Percentiles rank a stretch among this genome's conserved stretches.
These are phyloP conservation scores for Macrocybe sp. DNA, from an alignment of 1,284 basidiomycete genomes.

Conservation along the genomic window DNA sequence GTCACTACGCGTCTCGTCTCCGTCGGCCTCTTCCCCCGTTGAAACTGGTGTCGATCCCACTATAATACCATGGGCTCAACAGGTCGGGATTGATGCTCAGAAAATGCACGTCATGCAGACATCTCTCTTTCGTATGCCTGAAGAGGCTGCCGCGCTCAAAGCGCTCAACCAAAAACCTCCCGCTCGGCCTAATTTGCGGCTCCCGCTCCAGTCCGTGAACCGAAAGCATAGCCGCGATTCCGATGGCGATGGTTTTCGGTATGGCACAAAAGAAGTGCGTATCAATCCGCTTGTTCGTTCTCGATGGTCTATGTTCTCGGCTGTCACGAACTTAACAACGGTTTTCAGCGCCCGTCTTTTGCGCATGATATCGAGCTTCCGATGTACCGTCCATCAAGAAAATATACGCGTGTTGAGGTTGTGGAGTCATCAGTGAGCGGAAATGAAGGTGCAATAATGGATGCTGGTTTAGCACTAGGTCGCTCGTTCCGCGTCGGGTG, in stretches of 20 bases:
- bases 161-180: slow-evolving; percentile 35
- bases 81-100: slow-evolving; percentile 71
- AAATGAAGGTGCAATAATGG: slow-evolving; percentile 64
- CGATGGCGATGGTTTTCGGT: slow-evolving; percentile 59
- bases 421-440: slow-evolving; percentile 59
- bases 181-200: slow-evolving; percentile 24
- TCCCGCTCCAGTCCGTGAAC: slow-evolving; percentile 33
- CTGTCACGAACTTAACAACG: slow-evolving; percentile 3
- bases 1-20: slow-evolving; percentile 21
- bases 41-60: slow-evolving; percentile 32
- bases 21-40: slow-evolving; percentile 23
- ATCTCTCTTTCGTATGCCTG: slow-evolving; percentile 73
- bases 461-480: slow-evolving; percentile 83
- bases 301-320: background rate
- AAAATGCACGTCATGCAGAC: slow-evolving; percentile 92
- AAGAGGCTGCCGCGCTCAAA: slow-evolving; percentile 58
- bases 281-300: background rate
- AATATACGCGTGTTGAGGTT: slow-evolving; percentile 65
- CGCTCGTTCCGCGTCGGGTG: slow-evolving; percentile 90
- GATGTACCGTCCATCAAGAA: slow-evolving; percentile 60
- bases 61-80: slow-evolving; percentile 60
- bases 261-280: slow-evolving; percentile 63
- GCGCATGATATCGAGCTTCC: slow-evolving; percentile 64
- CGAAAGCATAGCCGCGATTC: slow-evolving; percentile 76
- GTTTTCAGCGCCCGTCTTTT: slow-evolving; percentile 66